Evolutionary conservation across 225 moss, liverwort and hornwort genomes (phyloP), one percentile per base, ranked within the genome.

Genomic region (Ulota crispa): DNA sequence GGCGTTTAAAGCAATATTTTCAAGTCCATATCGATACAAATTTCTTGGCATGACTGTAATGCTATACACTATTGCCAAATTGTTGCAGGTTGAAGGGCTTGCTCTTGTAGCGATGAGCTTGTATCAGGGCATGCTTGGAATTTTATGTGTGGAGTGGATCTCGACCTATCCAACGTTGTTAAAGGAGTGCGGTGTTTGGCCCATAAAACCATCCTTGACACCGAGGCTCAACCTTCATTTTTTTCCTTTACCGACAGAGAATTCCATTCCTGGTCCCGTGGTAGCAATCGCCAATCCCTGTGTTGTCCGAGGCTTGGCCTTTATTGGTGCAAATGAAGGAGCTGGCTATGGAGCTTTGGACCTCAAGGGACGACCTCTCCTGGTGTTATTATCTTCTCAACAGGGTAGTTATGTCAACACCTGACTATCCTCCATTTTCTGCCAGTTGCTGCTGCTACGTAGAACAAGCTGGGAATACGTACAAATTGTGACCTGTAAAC

Each of bases 321-420:
- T 90, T 75, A 32, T 92, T 41, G 88, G 85, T 60, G 81, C 85
- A 20, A 70, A 82, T 65, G 85, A 72, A 79, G 63, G 32, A 67
- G 73, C 76, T 75, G 79, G 55, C 41, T 86, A 79, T 75, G 90
- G 92, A 83, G 50, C 86, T 85, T 52, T 90, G 31, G 90, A 92
- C 36, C 50, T 85, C 43, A 85, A 85, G 80, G 77, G 86, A 24
- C 87, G 92, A 32, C 90, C 88, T 54, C 83, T 92, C 42, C 24
- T 92, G 37, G 90, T 85, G 83, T 24, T 90, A 57, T 73, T 92
- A 28, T 83, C 85, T 71, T 86, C 92, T 28, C 88, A 90, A 63
- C 88, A 88, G 45, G 89, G 89, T 81, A 70, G 11, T 66, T 65
- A 50, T 72, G 23, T 72, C 53, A 39, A 73, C 41, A 74, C 65